These are phyloP conservation scores for Lentinula raphanica DNA, from an alignment of 768 basidiomycete species.

Conservation along the genomic window DNA sequence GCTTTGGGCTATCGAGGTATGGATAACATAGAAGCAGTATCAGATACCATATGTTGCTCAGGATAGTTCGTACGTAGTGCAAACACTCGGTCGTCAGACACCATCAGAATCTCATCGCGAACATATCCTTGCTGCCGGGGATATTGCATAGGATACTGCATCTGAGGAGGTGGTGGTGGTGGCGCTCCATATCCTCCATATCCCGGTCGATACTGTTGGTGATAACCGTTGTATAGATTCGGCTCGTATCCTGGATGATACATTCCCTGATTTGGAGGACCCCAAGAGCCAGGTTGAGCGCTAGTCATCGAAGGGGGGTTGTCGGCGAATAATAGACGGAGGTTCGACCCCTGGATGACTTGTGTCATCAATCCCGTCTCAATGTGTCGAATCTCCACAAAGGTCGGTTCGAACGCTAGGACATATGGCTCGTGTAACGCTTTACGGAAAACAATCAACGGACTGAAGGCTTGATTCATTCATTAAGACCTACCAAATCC, in stretches of 20 bases:
- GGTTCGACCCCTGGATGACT: slow-evolving; percentile 89
- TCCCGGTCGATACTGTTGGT: slow-evolving; percentile 9
- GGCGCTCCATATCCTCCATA: slow-evolving; percentile 29
- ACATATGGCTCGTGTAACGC: slow-evolving; percentile 96
- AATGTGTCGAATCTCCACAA: slow-evolving; percentile 95
- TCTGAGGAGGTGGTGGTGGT: slow-evolving; percentile 16
- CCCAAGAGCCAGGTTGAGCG: slow-evolving; percentile 29
- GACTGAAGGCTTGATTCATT: background rate
- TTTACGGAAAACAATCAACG: slow-evolving; percentile 26
- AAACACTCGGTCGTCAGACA: slow-evolving; percentile 83
- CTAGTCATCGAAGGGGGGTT: slow-evolving; percentile 79
- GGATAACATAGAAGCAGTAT: slow-evolving; percentile 40
- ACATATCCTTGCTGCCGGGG: slow-evolving; percentile 43
- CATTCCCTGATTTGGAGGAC: slow-evolving; percentile 4
- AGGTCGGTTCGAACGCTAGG: slow-evolving; percentile 92
- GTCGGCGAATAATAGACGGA: slow-evolving; percentile 89
- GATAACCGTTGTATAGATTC: slow-evolving; percentile 6
- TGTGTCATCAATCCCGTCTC: slow-evolving; percentile 89
- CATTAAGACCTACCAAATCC: slow-evolving; percentile 74
- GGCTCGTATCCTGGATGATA: slow-evolving; percentile 19
- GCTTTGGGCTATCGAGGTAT: slow-evolving; percentile 28
- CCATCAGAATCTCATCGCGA: slow-evolving; percentile 83
- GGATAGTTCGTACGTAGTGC: slow-evolving; percentile 50
- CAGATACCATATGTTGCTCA: slow-evolving; percentile 35
- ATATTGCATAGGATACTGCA: slow-evolving; percentile 38